These are phyloP conservation scores for Linum usitatissimum DNA, from an alignment of 345 rosid genomes.

Conservation along the genomic window DNA sequence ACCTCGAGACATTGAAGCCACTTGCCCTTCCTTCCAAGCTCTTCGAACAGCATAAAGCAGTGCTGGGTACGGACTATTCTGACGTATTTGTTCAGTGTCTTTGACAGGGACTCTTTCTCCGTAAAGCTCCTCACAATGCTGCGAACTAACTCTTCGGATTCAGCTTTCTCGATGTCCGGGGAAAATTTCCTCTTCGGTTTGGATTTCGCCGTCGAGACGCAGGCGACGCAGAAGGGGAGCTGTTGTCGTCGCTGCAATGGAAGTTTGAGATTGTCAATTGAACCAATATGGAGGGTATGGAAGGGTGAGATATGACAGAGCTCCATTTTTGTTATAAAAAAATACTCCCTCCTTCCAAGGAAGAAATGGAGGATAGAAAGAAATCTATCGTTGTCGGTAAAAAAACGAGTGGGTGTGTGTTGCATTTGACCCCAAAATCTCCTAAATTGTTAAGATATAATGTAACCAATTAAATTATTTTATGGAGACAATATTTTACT, in stretches of 20 bases:
- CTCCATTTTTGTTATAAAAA: background rate
- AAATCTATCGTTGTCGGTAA: too few relatives aligned
- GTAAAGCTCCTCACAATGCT: conserved; percentile 40
- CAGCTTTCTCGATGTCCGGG: conserved; percentile 30
- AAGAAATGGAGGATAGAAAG: too few relatives aligned
- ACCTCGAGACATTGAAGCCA: conserved; percentile 97
- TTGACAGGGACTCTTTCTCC: conserved; percentile 51
- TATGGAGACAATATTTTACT: too few relatives aligned
- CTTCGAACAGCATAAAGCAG: conserved; percentile 81
- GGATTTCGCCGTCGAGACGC: conserved; percentile 23
- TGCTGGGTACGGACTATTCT: conserved; percentile 61
- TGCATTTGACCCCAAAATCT: too few relatives aligned
- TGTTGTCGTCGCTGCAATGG: conserved; percentile 11
- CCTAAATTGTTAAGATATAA: too few relatives aligned
- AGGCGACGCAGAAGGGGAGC: conserved; percentile 15
- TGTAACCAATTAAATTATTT: too few relatives aligned
- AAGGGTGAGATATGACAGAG: conserved; percentile 16
- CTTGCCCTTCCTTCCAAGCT: conserved; percentile 70
- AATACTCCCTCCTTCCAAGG: too few relatives aligned
- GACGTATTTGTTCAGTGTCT: conserved; percentile 62
- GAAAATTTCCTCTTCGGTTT: conserved; percentile 40
- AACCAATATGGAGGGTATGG: conserved; percentile 10
- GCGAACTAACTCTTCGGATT: conserved; percentile 53
- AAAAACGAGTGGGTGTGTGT: too few relatives aligned
- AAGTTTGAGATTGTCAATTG: conserved; percentile 6